A percentile compares a stretch with the other conserved stretches of the same genome.
phyloP scores from a whole-genome alignment of 768 basidiomycete species.

The Podaxis mareebaensis region DNA sequence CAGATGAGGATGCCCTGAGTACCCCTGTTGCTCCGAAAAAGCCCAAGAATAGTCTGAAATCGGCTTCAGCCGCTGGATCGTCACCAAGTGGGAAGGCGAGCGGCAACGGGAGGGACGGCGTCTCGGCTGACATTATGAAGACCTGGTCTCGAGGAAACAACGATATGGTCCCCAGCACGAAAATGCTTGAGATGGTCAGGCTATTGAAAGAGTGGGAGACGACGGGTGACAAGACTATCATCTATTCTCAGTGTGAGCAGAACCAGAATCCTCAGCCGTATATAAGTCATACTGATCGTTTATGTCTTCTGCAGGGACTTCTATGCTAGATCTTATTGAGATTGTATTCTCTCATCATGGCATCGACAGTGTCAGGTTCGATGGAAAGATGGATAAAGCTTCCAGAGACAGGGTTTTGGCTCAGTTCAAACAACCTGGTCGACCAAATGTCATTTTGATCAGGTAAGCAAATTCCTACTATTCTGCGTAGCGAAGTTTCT shows the following conservation, averaged over 20 bases:
- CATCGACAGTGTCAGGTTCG: conserved; percentile 59
- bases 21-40: conserved; percentile 14
- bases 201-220: conserved; percentile 59
- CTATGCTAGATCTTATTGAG: conserved; percentile 68
- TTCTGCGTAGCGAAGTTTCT: background rate
- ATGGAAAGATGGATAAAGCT: conserved; percentile 64
- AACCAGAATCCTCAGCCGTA: conserved; percentile 1
- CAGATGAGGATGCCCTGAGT: conserved; percentile 8
- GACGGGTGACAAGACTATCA: conserved; percentile 68
- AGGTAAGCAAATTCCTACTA: conserved; percentile 37
- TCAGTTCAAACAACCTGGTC: conserved; percentile 54
- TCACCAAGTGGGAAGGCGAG: background rate
- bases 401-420: conserved; percentile 50
- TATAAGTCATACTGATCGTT: background rate
- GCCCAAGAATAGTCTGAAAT: conserved; percentile 24
- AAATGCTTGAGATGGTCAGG: conserved; percentile 61
- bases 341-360: conserved; percentile 59
- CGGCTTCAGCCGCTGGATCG: background rate
- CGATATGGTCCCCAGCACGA: conserved; percentile 65
- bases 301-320: conserved; percentile 55
- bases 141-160: conserved; percentile 63
- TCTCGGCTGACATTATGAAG: conserved; percentile 45
- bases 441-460: conserved; percentile 66
- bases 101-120: conserved; percentile 25
- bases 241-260: conserved; percentile 68